Evolutionary conservation across 2,329 filamentous ascomycete genomes (phyloP), one percentile per base, ranked within the genome.

Genomic region (Ophidiomyces ophidiicola): DNA sequence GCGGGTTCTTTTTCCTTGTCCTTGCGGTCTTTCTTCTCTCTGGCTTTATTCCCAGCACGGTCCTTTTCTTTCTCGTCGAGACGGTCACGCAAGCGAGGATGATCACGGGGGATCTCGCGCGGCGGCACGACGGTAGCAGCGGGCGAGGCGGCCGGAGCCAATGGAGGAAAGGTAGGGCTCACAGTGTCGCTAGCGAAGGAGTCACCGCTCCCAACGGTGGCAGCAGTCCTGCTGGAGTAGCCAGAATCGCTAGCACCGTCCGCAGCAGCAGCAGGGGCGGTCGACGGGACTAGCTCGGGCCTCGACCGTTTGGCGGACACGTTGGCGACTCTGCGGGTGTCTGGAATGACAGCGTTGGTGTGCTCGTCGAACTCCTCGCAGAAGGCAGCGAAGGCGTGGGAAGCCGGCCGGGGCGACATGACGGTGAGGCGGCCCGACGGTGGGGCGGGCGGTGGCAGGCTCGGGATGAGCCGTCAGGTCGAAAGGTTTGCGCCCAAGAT

Each of bases 191-290:
- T 59, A 60, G 62, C 62, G 48, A 57, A 62, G 53, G 68, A 68
- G 64, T 70, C 60, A 66, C 67, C 56, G 61, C 68, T 67, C 52
- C 56, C 59, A 57, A 66, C 61, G 45, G 69, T 68, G 46, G 68
- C 66, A 48, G 64, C 65, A 50, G 71, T 72, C 52, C 68, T 66
- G 61, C 71, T 76, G 46, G 71, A 75, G 63, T 76, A 76, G 50
- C 73, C 73, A 48, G 72, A 76, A 59, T 78, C 74, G 59, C 69
- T 74, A 49, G 67, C 66, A 52, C 63, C 60, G 56, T 73, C 68
- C 46, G 48, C 40, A 42, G 47, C 49, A 42, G 50, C 50, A 34
- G 53, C 49, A 36, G 48, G 56, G 49, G n/a, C n/a, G n/a, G n/a
- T n/a, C n/a, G n/a, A n/a, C 24, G 56, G 48, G 55, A 59, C 50